Evolutionary conservation across 2,329 filamentous ascomycete genomes (phyloP).

Genomic region (Teratosphaeria pseudoeucalypti): DNA sequence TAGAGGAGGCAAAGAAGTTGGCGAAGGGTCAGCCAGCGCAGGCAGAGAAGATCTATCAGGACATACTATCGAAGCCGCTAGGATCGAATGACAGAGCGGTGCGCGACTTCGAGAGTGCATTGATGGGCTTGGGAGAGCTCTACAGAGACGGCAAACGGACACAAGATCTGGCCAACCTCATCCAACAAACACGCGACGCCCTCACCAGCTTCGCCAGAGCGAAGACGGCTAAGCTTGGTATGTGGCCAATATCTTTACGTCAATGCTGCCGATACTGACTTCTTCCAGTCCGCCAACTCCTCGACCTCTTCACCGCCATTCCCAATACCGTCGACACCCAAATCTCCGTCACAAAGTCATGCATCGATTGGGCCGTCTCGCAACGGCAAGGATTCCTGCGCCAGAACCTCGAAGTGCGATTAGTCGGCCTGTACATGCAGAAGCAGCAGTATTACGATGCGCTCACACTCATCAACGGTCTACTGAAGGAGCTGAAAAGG

Average conservation of each 20-base stretch:
- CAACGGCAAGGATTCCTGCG: conserved; percentile 93
- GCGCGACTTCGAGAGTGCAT: conserved; percentile 80
- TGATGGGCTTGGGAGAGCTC: conserved; percentile 82
- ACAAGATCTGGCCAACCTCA: conserved; percentile 76
- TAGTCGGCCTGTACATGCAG: conserved; percentile 89
- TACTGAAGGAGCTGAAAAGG: conserved; percentile 93
- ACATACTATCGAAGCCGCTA: conserved; percentile 76
- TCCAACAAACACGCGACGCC: conserved; percentile 80
- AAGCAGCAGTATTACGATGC: conserved; percentile 98
- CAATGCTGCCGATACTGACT: not conserved
- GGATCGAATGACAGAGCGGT: conserved; percentile 76
- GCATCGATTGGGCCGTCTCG: conserved; percentile 96
- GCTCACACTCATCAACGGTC: conserved; percentile 88
- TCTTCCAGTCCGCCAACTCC: conserved; percentile 67
- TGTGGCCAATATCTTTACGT: not conserved
- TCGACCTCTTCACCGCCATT: conserved; percentile 89
- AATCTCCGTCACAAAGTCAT: conserved; percentile 92
- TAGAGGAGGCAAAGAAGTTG: conserved; percentile 82
- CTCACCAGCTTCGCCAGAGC: conserved; percentile 97
- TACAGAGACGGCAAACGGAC: conserved; percentile 79
- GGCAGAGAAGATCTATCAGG: conserved; percentile 80
- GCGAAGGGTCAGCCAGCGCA: conserved; percentile 70
- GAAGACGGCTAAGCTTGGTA: conserved; percentile 95
- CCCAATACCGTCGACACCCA: conserved; percentile 92
- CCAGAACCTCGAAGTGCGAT: conserved; percentile 92